Conservation (phyloP, 352 stramenopile species). For the Globisporangium iwayamae region DNA sequence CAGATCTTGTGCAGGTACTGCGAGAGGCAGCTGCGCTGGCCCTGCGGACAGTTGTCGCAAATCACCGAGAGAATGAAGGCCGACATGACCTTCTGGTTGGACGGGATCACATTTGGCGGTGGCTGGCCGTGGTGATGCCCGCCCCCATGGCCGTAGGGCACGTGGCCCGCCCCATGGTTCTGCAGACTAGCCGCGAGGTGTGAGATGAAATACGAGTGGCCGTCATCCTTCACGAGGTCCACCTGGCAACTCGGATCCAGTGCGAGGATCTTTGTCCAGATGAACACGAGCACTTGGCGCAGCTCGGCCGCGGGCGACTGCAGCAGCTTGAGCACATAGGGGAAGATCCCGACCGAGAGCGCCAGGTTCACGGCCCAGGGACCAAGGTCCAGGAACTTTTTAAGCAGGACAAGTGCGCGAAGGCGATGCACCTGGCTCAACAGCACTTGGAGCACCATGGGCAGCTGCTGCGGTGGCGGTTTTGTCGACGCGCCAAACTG, state of each 20-base stretch:
- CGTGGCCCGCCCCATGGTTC: conserved; percentile 21
- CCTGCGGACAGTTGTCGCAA: conserved; percentile 89
- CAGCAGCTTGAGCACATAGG: conserved; percentile 98
- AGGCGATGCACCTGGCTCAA: conserved; percentile 97
- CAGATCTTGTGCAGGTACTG: conserved; percentile 86
- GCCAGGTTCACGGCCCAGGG: conserved; percentile 88
- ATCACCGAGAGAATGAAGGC: conserved; percentile 96
- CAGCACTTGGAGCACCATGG: conserved; percentile 97
- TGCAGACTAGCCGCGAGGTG: conserved; percentile 83
- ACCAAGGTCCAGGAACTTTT: conserved; percentile 95
- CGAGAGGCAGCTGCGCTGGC: conserved; percentile 92
- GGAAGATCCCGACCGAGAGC: conserved; percentile 97
- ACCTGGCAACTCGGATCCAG: conserved; percentile 95
- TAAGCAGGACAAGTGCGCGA: conserved; percentile 93
- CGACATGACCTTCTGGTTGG: conserved; percentile 93
- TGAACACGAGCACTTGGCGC: conserved; percentile 92
- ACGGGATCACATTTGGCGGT: conserved; percentile 43
- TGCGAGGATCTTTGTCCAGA: conserved; percentile 93
- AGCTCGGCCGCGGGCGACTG: conserved; percentile 95
- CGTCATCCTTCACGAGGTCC: conserved; percentile 96
- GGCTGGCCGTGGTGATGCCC: conserved; percentile 13
- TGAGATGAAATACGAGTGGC: conserved; percentile 95
- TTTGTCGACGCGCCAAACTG: conserved; percentile 91
- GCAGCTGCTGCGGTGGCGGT: conserved; percentile 94
- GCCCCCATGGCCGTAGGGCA: conserved; percentile 4